A percentile compares a stretch with the other conserved stretches of the same genome.
phyloP scores from a whole-genome alignment of 352 stramenopile species.

The Phytophthora citrophthora region DNA sequence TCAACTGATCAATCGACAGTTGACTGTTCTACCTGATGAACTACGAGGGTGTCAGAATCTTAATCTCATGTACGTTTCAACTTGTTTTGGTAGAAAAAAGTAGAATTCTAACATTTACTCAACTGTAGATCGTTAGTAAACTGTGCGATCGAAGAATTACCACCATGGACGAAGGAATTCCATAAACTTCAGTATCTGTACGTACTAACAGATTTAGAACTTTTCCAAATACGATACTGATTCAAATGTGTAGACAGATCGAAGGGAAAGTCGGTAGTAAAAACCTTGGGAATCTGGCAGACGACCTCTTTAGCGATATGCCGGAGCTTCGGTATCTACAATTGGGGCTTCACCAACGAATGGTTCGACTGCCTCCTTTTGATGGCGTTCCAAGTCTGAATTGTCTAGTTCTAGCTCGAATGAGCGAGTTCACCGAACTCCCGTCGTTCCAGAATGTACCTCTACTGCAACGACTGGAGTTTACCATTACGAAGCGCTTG shows the following conservation, averaged over 20 bases:
- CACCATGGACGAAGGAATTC: slow-evolving; percentile 40
- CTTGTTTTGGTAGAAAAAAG: neutral
- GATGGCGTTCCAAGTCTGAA: slow-evolving; percentile 36
- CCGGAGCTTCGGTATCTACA: slow-evolving; percentile 42
- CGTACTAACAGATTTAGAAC: neutral
- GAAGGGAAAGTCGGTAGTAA: slow-evolving; percentile 37
- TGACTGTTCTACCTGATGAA: slow-evolving; percentile 29
- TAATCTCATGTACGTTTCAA: slow-evolving; percentile 41
- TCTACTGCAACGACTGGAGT: slow-evolving; percentile 34
- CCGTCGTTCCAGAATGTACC: slow-evolving; percentile 29
- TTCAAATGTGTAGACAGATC: slow-evolving; percentile 36
- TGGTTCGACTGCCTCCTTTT: slow-evolving; percentile 36
- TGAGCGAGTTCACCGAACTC: slow-evolving; percentile 28
- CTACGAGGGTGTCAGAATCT: slow-evolving; percentile 39
- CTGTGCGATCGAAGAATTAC: slow-evolving; percentile 32
- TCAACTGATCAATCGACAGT: slow-evolving; percentile 43
- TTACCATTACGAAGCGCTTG: slow-evolving; percentile 25
- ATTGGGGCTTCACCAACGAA: slow-evolving; percentile 33
- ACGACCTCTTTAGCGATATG: slow-evolving; percentile 44
- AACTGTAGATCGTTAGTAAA: slow-evolving; percentile 47
- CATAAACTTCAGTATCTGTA: slow-evolving; percentile 50
- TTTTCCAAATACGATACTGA: neutral
- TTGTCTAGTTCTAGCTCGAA: slow-evolving; percentile 34
- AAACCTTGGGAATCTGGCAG: slow-evolving; percentile 29
- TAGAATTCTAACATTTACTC: too few species aligned